phyloP scores from a whole-genome alignment of 2,329 filamentous ascomycete species.

The Lecanosticta acicola region DNA sequence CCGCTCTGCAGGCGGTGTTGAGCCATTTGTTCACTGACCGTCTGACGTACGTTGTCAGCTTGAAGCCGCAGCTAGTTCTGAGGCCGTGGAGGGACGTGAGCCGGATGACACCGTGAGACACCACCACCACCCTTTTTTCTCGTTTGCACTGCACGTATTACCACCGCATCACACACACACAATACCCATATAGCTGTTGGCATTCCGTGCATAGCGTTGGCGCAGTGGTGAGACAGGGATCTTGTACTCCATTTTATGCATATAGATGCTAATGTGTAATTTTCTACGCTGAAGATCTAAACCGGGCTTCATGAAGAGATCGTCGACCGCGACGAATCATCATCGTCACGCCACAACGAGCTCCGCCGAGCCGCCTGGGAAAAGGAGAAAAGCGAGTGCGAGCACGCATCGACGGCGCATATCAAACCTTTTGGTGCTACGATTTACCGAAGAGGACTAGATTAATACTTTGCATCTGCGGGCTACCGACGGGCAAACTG shows the following conservation, averaged over 20 bases:
- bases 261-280: constrained; percentile 6
- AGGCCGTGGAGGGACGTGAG: constrained; percentile 16
- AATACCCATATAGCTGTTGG: not conserved
- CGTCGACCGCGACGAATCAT: not conserved
- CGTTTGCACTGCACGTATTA: not conserved
- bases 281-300: constrained; percentile 4
- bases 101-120: constrained; percentile 18
- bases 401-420: constrained; percentile 4
- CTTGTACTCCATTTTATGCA: not conserved
- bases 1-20: constrained; percentile 61
- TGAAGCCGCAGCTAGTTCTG: constrained; percentile 49
- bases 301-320: not conserved
- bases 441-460: constrained; percentile 7
- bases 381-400: not conserved
- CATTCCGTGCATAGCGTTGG: constrained; percentile 1
- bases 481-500: too few species aligned
- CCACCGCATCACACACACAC: not conserved
- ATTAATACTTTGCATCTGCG: too few species aligned
- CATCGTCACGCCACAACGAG: too few species aligned
- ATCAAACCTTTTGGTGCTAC: constrained; percentile 7
- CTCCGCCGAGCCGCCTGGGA: too few species aligned
- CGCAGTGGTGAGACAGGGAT: not conserved
- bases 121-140: constrained; percentile 1
- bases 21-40: constrained; percentile 66
- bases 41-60: constrained; percentile 65